These are phyloP conservation scores for Beta lomatogona DNA, from an alignment of 179 eudicot genomes.

Conservation along the genomic window DNA sequence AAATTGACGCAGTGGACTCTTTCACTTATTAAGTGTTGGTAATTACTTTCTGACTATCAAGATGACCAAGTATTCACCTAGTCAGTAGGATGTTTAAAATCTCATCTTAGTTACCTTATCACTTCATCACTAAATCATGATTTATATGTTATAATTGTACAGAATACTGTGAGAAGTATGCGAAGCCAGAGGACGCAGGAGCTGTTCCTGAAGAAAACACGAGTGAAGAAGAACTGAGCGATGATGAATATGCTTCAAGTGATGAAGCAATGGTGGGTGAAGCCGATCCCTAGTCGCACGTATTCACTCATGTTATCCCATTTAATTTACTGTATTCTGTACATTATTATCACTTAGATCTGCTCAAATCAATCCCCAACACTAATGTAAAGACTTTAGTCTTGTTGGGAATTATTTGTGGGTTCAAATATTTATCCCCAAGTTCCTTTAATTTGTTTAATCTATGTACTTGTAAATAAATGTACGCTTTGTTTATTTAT, in stretches of 20 bases:
- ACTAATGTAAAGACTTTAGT: constrained; percentile 33
- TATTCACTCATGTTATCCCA: not conserved
- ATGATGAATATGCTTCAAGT: constrained; percentile 73
- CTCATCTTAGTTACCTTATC: not conserved
- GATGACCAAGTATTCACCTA: not conserved
- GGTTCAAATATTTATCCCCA: constrained; percentile 4
- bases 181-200: constrained; percentile 88
- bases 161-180: constrained; percentile 90
- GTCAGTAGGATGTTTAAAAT: not conserved
- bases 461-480: constrained; percentile 30
- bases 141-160: constrained; percentile 20
- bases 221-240: constrained; percentile 84
- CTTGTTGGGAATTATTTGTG: constrained; percentile 22
- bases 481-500: constrained; percentile 17
- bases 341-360: constrained; percentile 43
- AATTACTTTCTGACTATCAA: too few relatives aligned
- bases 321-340: constrained; percentile 36
- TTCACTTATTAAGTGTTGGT: too few relatives aligned
- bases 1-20: too few relatives aligned
- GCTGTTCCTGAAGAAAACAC: constrained; percentile 61
- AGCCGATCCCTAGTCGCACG: constrained; percentile 62
- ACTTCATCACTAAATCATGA: not conserved
- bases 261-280: constrained; percentile 81
- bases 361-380: constrained; percentile 22
- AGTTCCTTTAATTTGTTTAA: constrained; percentile 18